Percentiles rank a stretch among this genome's conserved stretches.
Conservation (phyloP, 2,329 filamentous ascomycete genomes). For the Arthrobotrys entomopaga region DNA sequence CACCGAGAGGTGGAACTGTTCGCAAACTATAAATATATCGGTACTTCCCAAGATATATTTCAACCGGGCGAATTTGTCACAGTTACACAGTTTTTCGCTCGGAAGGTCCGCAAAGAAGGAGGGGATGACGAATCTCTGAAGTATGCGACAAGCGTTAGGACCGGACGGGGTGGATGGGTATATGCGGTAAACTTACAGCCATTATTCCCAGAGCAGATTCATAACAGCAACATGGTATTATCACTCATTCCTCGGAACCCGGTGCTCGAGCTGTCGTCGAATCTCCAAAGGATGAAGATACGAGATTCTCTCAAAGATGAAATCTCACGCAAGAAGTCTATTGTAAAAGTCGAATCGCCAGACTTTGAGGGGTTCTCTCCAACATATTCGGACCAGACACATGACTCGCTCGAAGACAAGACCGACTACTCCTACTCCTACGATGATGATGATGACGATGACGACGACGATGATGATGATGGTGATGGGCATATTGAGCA, state of each 20-base stretch:
- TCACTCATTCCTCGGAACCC: not conserved
- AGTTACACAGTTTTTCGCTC: not conserved
- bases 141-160: not conserved
- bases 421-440: not conserved
- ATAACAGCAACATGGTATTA: not conserved
- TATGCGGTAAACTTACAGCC: slow-evolving; percentile 16
- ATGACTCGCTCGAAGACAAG: not conserved
- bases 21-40: slow-evolving; percentile 28
- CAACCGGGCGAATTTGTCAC: not conserved
- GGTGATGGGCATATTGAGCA: not conserved
- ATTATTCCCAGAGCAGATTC: slow-evolving; percentile 13
- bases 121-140: not conserved
- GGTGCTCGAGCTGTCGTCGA: not conserved
- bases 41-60: not conserved
- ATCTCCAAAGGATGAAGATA: not conserved
- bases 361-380: no score
- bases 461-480: not conserved
- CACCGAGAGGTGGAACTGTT: slow-evolving; percentile 22
- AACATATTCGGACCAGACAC: no score
- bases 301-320: no score
- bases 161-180: slow-evolving; percentile 15
- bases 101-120: not conserved
- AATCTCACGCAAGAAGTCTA: no score
- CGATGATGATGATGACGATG: no score
- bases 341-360: no score